These are phyloP conservation scores for Nyssa sinensis DNA, from an alignment of 148 eudicot genomes.

Conservation along the genomic window DNA sequence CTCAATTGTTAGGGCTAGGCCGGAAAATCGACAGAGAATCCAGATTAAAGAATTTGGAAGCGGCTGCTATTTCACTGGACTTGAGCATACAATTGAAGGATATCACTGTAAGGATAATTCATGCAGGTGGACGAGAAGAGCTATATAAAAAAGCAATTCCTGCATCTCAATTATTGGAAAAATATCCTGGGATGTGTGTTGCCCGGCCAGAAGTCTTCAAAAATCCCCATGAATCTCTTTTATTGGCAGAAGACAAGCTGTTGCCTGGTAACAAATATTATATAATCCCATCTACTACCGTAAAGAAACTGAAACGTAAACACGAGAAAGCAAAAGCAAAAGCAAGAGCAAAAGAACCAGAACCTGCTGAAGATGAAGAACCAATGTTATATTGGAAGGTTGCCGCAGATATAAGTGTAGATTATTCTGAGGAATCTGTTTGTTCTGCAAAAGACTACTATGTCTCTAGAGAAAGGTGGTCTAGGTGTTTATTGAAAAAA, in stretches of 20 bases:
- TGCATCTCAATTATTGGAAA: constrained; percentile 30
- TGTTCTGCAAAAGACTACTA: constrained; percentile 33
- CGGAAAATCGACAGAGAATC: not conserved
- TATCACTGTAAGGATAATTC: constrained; percentile 33
- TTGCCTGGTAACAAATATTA: constrained; percentile 39
- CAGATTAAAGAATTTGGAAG: constrained; percentile 8
- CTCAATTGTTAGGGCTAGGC: constrained; percentile 3
- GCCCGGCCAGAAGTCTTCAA: constrained; percentile 39
- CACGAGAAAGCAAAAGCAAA: constrained; percentile 5
- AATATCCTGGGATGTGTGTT: constrained; percentile 43
- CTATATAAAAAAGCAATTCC: constrained; percentile 23
- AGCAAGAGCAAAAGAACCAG: not conserved
- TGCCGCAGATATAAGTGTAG: constrained; percentile 13
- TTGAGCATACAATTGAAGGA: constrained; percentile 25
- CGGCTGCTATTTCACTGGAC: constrained; percentile 11
- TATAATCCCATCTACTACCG: constrained; percentile 30
- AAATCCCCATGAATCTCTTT: constrained; percentile 35
- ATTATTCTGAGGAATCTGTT: constrained; percentile 26
- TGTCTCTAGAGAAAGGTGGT: constrained; percentile 21
- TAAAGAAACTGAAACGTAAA: constrained; percentile 33
- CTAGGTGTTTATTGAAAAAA: constrained; percentile 9
- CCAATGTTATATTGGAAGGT: not conserved
- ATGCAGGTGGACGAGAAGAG: constrained; percentile 45
- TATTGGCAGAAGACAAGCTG: constrained; percentile 31
- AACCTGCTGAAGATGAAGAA: constrained; percentile 5